Evolutionary conservation across 768 basidiomycete species (phyloP).

Genomic region (Panellus pusillus): DNA sequence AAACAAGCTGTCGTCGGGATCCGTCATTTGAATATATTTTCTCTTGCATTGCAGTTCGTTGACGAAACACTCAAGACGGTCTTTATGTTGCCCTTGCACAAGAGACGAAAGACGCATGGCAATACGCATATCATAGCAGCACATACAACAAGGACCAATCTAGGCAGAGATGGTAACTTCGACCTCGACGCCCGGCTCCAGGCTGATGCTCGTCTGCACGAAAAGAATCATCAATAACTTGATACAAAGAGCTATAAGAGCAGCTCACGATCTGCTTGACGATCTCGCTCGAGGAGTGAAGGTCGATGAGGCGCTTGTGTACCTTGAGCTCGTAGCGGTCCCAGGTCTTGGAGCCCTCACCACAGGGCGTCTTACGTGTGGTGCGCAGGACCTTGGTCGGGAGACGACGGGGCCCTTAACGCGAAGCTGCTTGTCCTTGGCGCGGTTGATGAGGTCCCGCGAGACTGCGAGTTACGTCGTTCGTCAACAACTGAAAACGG

Average conservation of each 20-base stretch:
- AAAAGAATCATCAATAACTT: slow-evolving; percentile 1
- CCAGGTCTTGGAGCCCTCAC: slow-evolving; percentile 99
- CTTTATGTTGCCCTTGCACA: too few species aligned
- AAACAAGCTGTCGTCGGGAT: background rate
- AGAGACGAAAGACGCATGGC: too few species aligned
- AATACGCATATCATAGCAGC: slow-evolving; percentile 10
- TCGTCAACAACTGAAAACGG: background rate
- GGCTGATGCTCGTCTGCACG: slow-evolving; percentile 89
- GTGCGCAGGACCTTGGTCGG: slow-evolving; percentile 99
- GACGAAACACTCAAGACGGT: too few species aligned
- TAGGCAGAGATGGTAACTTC: slow-evolving; percentile 93
- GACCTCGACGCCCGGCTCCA: slow-evolving; percentile 99
- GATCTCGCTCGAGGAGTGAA: slow-evolving; percentile 97
- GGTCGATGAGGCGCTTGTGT: slow-evolving; percentile 99
- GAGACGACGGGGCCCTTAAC: slow-evolving; percentile 99
- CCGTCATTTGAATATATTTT: too few species aligned
- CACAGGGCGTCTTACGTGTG: slow-evolving; percentile 99
- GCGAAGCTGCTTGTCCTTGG: slow-evolving; percentile 99
- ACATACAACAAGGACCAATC: slow-evolving; percentile 17
- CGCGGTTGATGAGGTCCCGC: slow-evolving; percentile 93
- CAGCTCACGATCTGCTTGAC: slow-evolving; percentile 97
- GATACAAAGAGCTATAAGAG: background rate
- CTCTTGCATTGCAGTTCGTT: too few species aligned
- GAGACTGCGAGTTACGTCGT: slow-evolving; percentile 64
- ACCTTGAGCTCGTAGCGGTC: slow-evolving; percentile 99